phyloP scores from a whole-genome alignment of 1,284 basidiomycete genomes.

The Tylopilus sp. region DNA sequence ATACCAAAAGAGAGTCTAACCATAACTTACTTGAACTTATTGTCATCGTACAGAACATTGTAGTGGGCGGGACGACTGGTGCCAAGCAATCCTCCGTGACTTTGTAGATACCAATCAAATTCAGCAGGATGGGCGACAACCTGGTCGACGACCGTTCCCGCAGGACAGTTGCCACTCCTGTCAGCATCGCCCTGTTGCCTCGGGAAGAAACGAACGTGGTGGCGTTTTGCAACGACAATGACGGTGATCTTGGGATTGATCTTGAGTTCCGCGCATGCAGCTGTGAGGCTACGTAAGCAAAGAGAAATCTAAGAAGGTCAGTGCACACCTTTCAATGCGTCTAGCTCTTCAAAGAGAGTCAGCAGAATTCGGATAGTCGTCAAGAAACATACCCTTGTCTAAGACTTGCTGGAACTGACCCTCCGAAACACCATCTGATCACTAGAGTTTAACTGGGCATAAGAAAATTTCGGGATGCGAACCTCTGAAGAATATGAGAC shows the following conservation, averaged over 20 bases:
- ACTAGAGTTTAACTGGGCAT: conserved; percentile 5
- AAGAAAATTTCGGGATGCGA: conserved; percentile 14
- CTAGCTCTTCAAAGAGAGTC: conserved; percentile 43
- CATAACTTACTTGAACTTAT: conserved; percentile 44
- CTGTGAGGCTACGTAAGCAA: conserved; percentile 34
- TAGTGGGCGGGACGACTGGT: conserved; percentile 70
- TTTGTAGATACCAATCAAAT: conserved; percentile 79
- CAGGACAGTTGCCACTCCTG: conserved; percentile 66
- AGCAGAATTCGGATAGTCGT: neutral
- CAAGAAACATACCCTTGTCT: conserved; percentile 44
- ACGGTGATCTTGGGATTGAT: conserved; percentile 68
- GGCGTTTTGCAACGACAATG: conserved; percentile 73
- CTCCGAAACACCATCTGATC: conserved; percentile 72
- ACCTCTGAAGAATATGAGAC: conserved; percentile 75
- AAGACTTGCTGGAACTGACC: conserved; percentile 73
- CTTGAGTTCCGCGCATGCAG: conserved; percentile 50
- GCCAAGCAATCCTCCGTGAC: conserved; percentile 67
- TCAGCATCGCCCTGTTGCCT: conserved; percentile 49
- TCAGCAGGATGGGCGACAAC: conserved; percentile 71
- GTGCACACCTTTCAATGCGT: conserved; percentile 49
- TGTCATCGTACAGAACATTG: conserved; percentile 59
- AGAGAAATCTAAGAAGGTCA: conserved; percentile 5
- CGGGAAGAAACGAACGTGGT: conserved; percentile 77
- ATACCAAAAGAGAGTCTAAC: neutral
- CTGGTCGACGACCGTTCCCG: conserved; percentile 71